phyloP scores from a whole-genome alignment of 2,329 filamentous ascomycete species.

The Diaporthe capsici region DNA sequence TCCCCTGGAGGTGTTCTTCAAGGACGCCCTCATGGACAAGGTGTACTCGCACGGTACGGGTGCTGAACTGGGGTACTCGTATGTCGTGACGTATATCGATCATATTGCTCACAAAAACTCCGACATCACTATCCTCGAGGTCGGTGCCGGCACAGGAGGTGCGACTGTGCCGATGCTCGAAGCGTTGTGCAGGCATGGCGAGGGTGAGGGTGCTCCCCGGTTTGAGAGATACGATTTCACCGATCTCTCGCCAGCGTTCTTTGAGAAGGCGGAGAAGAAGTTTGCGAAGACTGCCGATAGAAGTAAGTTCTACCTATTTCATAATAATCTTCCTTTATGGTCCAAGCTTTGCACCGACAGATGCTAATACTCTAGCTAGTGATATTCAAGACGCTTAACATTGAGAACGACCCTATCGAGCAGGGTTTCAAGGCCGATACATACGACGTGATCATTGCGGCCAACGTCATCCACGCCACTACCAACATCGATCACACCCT shows the following conservation, averaged over 20 bases:
- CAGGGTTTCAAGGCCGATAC: conserved; percentile 11
- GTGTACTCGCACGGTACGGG: conserved; percentile 31
- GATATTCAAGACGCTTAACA: conserved; percentile 1
- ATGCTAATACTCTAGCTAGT: neutral
- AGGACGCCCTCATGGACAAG: conserved; percentile 12
- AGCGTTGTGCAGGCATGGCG: neutral
- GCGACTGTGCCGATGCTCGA: conserved; percentile 39
- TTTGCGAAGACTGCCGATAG: conserved; percentile 44
- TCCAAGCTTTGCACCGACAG: neutral
- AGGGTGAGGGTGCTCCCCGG: conserved; percentile 31
- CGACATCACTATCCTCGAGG: neutral
- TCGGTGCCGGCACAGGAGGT: conserved; percentile 44
- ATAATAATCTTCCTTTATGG: neutral
- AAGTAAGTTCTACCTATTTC: neutral
- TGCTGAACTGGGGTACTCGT: neutral
- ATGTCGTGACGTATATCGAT: conserved; percentile 10
- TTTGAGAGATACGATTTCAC: conserved; percentile 56
- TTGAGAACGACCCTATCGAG: conserved; percentile 9
- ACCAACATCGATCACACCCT: conserved; percentile 48
- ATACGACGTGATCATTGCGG: conserved; percentile 48
- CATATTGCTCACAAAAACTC: neutral
- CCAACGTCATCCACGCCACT: conserved; percentile 51
- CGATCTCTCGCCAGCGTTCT: conserved; percentile 57
- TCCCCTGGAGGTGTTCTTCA: conserved; percentile 36
- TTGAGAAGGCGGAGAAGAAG: conserved; percentile 51